phyloP scores from a whole-genome alignment of 352 stramenopile genomes.

The Phytopythium boreale region DNA sequence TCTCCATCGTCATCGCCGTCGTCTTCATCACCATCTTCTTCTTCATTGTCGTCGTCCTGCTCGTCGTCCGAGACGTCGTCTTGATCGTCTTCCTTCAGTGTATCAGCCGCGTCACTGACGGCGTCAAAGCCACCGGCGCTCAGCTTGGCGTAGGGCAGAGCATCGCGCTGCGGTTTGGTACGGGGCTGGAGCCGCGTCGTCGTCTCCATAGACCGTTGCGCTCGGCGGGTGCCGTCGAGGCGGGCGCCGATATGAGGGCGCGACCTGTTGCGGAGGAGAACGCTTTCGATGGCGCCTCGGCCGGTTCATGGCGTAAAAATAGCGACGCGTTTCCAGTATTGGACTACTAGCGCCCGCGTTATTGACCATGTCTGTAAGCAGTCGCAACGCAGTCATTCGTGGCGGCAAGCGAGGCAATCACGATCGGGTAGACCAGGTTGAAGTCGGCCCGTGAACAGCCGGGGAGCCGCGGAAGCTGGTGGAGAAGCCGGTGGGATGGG shows the following conservation, averaged over 20 bases:
- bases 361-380: no score
- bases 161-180: not conserved
- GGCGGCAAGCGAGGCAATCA: no score
- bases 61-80: no score
- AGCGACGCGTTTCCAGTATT: no score
- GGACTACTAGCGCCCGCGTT: no score
- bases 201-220: not conserved
- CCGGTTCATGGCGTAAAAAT: not conserved
- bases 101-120: not conserved
- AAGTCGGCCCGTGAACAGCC: not conserved
- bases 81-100: not conserved
- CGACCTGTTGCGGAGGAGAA: no score
- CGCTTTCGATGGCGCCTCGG: no score
- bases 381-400: no score
- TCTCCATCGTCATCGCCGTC: not conserved
- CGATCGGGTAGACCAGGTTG: not conserved
- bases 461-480: no score
- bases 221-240: not conserved
- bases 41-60: not conserved
- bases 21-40: not conserved
- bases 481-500: no score
- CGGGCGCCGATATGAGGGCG: no score
- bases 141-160: conserved; percentile 3
- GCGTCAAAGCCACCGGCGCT: not conserved
- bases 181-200: not conserved